Evolutionary conservation across 371 early-diverging fungal genomes (phyloP), one percentile per base, ranked within the genome.

Genomic region (Mortierella sp.): DNA sequence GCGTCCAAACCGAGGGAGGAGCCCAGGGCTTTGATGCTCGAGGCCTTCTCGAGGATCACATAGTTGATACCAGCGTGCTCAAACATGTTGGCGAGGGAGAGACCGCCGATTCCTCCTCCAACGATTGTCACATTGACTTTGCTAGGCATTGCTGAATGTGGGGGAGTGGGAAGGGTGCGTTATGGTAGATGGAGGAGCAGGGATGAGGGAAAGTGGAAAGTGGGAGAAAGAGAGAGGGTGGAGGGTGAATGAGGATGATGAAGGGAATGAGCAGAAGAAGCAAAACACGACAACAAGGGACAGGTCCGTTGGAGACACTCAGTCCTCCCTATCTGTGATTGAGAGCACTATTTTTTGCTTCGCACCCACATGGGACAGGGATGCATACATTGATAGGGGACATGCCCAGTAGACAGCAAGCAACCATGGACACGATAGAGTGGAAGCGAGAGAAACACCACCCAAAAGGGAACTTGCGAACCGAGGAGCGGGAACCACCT

Each of bases 41-140:
- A 13, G 2, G 82, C 19, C 52, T 74, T 77, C 39, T 81, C 82
- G 8, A 81, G 72, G n/a, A 81, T 52, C 13, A 77, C 24, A 26
- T 81, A 81, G 37, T 77, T 68, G 41, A 81, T 74, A 14, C 77
- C 69, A 2, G 82, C 77, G 47, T 68, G 66, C 22, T 81, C 82
- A n/a, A 81, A 74, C 74, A 74, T 77, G 69, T 81, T 81, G 66
- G 82, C 82, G 41, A 81, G 68, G 10, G 82, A 19, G 52, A 81
- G 82, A 10, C 82, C 82, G 2, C 82, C 82, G 45, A 81, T 81
- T 24, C 82, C 82, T 31, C 82, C 82, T 14, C 82, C 82, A 8
- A 81, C 78, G 34, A 81, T 77, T 9, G 74, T 81, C 9, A 81
- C 78, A 7, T 52, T 73, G 66, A 67, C 44, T 29, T 79, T 53